These are phyloP conservation scores for Paraconiothyrium brasiliense DNA, from an alignment of 2,329 filamentous ascomycete species.

Conservation along the genomic window DNA sequence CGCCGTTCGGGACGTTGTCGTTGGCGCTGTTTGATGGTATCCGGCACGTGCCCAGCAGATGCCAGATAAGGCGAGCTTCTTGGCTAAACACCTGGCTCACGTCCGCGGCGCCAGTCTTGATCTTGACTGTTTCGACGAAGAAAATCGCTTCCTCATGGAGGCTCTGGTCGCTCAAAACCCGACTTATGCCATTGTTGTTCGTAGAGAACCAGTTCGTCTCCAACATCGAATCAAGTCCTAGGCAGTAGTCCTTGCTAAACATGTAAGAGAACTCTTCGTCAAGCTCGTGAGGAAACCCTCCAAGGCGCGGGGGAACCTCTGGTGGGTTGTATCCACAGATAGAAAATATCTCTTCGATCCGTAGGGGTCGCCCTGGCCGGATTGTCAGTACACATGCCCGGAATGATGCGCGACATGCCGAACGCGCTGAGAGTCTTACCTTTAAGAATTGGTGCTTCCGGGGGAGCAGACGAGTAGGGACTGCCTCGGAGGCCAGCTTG, in stretches of 20 bases:
- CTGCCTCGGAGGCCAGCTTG: slow-evolving; percentile 43
- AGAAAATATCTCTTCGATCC: slow-evolving; percentile 45
- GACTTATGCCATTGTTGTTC: slow-evolving; percentile 58
- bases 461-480: slow-evolving; percentile 31
- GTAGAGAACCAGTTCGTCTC: slow-evolving; percentile 84
- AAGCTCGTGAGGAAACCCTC: slow-evolving; percentile 39
- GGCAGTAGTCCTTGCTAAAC: slow-evolving; percentile 47
- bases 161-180: slow-evolving; percentile 61
- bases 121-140: slow-evolving; percentile 47
- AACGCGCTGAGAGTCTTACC: slow-evolving; percentile 27
- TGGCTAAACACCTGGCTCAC: slow-evolving; percentile 59
- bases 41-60: slow-evolving; percentile 64
- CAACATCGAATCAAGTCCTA: slow-evolving; percentile 46
- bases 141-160: slow-evolving; percentile 47
- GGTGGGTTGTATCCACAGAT: slow-evolving; percentile 48
- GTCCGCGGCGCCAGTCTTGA: slow-evolving; percentile 34
- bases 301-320: slow-evolving; percentile 41
- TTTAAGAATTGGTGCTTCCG: slow-evolving; percentile 39
- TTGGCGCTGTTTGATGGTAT: slow-evolving; percentile 55
- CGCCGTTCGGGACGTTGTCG: slow-evolving; percentile 50
- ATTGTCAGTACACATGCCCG: slow-evolving; percentile 16
- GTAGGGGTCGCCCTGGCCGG: slow-evolving; percentile 45
- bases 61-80: slow-evolving; percentile 69
- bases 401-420: background rate
- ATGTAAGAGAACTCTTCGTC: slow-evolving; percentile 46